These are phyloP conservation scores for Harringtonia lauricola DNA, from an alignment of 2,329 filamentous ascomycete species.

Conservation along the genomic window DNA sequence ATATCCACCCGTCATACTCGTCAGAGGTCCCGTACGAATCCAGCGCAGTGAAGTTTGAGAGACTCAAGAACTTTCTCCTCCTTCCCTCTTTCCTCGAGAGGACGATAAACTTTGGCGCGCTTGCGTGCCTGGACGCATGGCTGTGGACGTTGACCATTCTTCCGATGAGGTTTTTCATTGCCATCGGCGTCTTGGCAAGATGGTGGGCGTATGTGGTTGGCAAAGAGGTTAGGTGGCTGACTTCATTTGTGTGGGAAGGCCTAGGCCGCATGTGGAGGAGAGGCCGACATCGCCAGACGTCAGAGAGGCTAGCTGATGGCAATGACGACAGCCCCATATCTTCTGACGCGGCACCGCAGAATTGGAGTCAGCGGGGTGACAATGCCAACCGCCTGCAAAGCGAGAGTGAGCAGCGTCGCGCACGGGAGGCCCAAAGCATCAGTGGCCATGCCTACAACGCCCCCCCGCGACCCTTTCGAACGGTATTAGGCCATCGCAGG, in stretches of 20 bases:
- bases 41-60: conserved; percentile 81
- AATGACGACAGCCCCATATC: too few relatives aligned
- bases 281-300: conserved; percentile 34
- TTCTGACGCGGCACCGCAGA: too few relatives aligned
- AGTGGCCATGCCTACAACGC: background rate
- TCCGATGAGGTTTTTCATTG: conserved; percentile 77
- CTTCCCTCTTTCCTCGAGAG: conserved; percentile 75
- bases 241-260: conserved; percentile 69
- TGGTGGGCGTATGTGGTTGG: conserved; percentile 69
- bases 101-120: conserved; percentile 73
- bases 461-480: background rate
- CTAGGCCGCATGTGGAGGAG: conserved; percentile 67
- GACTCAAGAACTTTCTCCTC: conserved; percentile 77
- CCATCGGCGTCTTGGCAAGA: conserved; percentile 60
- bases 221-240: conserved; percentile 62
- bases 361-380: background rate
- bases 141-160: conserved; percentile 94
- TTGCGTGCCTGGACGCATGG: conserved; percentile 93
- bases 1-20: conserved; percentile 48
- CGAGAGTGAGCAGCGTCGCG: background rate
- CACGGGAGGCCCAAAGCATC: background rate
- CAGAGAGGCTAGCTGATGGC: background rate
- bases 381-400: too few relatives aligned
- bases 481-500: conserved; percentile 35
- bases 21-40: conserved; percentile 74